Percentiles rank a stretch among this genome's conserved stretches.
phyloP scores from a whole-genome alignment of 1,284 basidiomycete genomes.

The Anthracocystis walkeri region DNA sequence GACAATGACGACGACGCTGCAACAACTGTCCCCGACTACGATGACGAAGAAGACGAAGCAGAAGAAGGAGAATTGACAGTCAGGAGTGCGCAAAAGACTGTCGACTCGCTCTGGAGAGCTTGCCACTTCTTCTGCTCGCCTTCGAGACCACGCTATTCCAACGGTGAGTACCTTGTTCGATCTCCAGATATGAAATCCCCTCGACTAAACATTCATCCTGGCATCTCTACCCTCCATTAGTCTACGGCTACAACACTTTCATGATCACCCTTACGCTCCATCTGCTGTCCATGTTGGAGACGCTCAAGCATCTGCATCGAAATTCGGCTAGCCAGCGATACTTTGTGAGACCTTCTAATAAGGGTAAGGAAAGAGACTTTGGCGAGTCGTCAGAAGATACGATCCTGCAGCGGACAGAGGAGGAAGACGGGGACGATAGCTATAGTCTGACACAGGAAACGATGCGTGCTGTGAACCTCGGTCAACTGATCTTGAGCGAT shows the following conservation, averaged over 20 bases:
- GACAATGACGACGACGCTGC: not conserved
- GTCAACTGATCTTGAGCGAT: constrained; percentile 9
- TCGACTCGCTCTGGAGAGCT: constrained; percentile 34
- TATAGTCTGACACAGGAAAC: constrained; percentile 23
- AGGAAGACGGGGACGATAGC: not conserved
- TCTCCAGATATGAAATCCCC: too few species aligned
- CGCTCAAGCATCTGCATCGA: constrained; percentile 32
- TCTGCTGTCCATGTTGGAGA: constrained; percentile 30
- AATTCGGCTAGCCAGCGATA: not conserved
- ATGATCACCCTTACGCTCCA: constrained; percentile 34
- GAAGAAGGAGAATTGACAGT: constrained; percentile 29
- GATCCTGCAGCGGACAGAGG: not conserved
- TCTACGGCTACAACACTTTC: constrained; percentile 48
- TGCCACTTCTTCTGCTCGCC: constrained; percentile 36
- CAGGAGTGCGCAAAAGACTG: constrained; percentile 12
- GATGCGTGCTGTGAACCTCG: constrained; percentile 15
- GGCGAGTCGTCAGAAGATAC: not conserved
- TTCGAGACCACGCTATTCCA: constrained; percentile 19
- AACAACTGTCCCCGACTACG: not conserved
- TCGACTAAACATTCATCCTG: too few species aligned
- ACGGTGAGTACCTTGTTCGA: not conserved
- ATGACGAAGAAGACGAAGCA: constrained; percentile 5
- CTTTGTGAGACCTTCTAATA: not conserved
- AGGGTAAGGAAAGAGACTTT: constrained; percentile 3
- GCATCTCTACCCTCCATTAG: not conserved